Evolutionary conservation across 2,329 filamentous ascomycete genomes (phyloP).

Genomic region (Stagonosporopsis chrysanthemi): DNA sequence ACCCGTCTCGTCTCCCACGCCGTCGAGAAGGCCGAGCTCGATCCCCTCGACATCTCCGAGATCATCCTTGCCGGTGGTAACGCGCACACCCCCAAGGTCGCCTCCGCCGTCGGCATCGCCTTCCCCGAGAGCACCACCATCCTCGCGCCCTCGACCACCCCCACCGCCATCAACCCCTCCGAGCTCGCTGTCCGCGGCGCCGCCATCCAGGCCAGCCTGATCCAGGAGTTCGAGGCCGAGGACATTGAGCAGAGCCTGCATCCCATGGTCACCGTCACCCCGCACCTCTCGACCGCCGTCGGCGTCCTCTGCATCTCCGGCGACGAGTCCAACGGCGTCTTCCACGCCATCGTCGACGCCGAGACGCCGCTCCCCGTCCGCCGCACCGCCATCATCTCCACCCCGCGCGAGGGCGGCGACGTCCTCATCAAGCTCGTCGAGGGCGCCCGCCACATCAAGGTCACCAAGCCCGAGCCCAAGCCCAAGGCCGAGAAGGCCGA

Average conservation of each 20-base stretch:
- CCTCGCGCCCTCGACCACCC: slow-evolving; percentile 80
- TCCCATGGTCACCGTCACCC: slow-evolving; percentile 90
- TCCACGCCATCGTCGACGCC: slow-evolving; percentile 80
- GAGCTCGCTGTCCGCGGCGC: slow-evolving; percentile 89
- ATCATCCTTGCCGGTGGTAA: slow-evolving; percentile 92
- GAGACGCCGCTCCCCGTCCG: slow-evolving; percentile 92
- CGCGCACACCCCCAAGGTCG: slow-evolving; percentile 92
- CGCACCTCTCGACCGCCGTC: slow-evolving; percentile 87
- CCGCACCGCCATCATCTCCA: slow-evolving; percentile 78
- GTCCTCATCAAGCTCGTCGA: slow-evolving; percentile 89
- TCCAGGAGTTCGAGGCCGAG: slow-evolving; percentile 90
- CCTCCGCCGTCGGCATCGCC: slow-evolving; percentile 76
- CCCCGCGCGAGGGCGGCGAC: slow-evolving; percentile 82
- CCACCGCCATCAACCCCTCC: slow-evolving; percentile 87
- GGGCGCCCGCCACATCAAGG: slow-evolving; percentile 88
- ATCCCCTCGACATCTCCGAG: slow-evolving; percentile 92
- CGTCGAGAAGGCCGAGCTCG: slow-evolving; percentile 89
- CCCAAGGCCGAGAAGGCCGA: slow-evolving; percentile 73
- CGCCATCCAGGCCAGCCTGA: slow-evolving; percentile 91
- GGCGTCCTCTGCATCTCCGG: slow-evolving; percentile 76
- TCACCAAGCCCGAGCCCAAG: slow-evolving; percentile 86
- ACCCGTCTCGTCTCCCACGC: slow-evolving; percentile 83
- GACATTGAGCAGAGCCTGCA: slow-evolving; percentile 97
- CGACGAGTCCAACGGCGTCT: slow-evolving; percentile 69
- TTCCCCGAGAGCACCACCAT: slow-evolving; percentile 84